Evolutionary conservation across 192 early-diverging fungal species (phyloP).

Genomic region (Backusella circina): DNA sequence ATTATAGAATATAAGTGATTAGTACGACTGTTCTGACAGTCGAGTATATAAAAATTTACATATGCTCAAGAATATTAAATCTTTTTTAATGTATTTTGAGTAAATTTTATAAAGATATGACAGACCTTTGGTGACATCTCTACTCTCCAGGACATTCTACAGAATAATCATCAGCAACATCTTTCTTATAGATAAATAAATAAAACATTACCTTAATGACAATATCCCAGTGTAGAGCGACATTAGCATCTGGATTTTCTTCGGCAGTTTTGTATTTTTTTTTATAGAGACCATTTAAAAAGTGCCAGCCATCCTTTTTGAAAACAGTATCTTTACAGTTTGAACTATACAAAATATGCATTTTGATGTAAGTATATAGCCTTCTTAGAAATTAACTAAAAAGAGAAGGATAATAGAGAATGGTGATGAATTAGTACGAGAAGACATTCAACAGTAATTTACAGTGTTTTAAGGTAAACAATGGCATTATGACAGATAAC

Average conservation of each 20-base stretch:
- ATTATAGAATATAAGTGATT: background rate
- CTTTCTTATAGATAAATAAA: background rate
- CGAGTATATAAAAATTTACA: no score
- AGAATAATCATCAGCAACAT: background rate
- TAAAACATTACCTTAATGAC: background rate
- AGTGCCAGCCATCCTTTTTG: background rate
- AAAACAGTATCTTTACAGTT: no score
- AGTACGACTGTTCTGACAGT: background rate
- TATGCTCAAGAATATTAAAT: no score
- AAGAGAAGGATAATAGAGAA: no score
- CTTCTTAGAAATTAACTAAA: no score
- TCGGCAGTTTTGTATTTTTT: background rate
- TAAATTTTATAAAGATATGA: background rate
- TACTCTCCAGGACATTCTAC: background rate
- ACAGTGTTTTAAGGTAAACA: no score
- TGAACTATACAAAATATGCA: no score
- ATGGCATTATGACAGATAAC: no score
- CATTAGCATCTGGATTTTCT: background rate
- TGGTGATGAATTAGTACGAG: no score
- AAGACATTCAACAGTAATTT: no score
- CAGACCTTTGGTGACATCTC: background rate
- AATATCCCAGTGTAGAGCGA: background rate
- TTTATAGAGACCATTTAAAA: background rate
- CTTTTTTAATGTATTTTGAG: no score
- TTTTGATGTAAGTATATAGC: no score